A percentile compares a stretch with the other conserved stretches of the same genome.
phyloP scores from a whole-genome alignment of 495 filamentous ascomycete genomes.

The Bombardia bombarda region DNA sequence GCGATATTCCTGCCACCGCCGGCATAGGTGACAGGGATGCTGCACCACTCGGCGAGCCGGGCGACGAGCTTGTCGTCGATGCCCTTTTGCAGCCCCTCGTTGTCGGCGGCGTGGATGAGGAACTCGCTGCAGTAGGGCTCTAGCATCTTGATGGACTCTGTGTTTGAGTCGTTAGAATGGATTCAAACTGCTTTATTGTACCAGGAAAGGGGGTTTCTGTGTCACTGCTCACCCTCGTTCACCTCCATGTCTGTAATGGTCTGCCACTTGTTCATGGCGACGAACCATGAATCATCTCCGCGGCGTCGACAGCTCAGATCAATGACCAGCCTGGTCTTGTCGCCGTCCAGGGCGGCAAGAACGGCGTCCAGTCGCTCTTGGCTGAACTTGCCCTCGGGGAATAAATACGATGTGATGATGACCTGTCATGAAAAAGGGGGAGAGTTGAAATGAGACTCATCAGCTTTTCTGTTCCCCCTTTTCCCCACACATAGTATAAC shows the following conservation, averaged over 20 bases:
- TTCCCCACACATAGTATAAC: no score
- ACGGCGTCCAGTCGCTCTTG: slow-evolving; percentile 63
- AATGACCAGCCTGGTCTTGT: slow-evolving; percentile 79
- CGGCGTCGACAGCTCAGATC: slow-evolving; percentile 82
- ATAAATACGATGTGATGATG: slow-evolving; percentile 74
- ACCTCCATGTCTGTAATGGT: slow-evolving; percentile 94
- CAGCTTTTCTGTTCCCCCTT: background rate
- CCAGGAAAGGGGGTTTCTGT: background rate
- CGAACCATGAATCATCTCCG: slow-evolving; percentile 68
- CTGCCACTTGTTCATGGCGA: slow-evolving; percentile 98
- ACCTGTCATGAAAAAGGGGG: slow-evolving; percentile 71
- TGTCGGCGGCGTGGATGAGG: slow-evolving; percentile 97
- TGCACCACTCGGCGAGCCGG: slow-evolving; percentile 73
- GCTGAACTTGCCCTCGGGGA: slow-evolving; percentile 75
- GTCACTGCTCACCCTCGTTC: slow-evolving; percentile 53
- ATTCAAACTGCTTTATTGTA: background rate
- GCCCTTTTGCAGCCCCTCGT: slow-evolving; percentile 83
- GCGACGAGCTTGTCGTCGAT: slow-evolving; percentile 80
- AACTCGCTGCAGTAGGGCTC: slow-evolving; percentile 94
- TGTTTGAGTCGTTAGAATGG: background rate
- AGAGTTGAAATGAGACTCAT: no score
- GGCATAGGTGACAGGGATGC: slow-evolving; percentile 89
- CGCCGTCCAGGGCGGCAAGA: slow-evolving; percentile 58
- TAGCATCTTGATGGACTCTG: slow-evolving; percentile 69
- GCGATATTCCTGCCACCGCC: slow-evolving; percentile 76